A percentile compares a stretch with the other conserved stretches of the same genome.
Conservation (phyloP, 2,329 filamentous ascomycete genomes). For the Xylariaceae sp. region DNA sequence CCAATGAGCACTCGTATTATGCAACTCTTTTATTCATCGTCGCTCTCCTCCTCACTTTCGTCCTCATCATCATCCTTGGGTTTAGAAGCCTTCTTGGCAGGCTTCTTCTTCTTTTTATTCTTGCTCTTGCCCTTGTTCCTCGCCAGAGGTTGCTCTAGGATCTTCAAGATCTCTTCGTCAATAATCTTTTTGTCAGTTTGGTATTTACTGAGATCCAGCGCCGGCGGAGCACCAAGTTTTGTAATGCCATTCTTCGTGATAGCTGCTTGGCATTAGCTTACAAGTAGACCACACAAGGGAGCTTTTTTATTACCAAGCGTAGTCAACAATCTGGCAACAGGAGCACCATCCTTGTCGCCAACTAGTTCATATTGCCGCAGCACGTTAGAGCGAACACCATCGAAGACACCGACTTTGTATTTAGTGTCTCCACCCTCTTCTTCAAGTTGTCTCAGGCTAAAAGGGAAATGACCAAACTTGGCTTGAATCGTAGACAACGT, state of each 20-base stretch:
- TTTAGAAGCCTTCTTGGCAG: conserved; percentile 58
- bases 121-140: conserved; percentile 92
- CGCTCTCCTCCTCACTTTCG: conserved; percentile 31
- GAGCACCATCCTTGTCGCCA: conserved; percentile 86
- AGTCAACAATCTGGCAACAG: conserved; percentile 85
- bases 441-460: conserved; percentile 94
- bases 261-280: conserved; percentile 58
- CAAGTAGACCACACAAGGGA: not conserved
- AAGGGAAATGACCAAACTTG: conserved; percentile 97
- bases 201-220: conserved; percentile 79
- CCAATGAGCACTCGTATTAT: conserved; percentile 3
- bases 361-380: conserved; percentile 96
- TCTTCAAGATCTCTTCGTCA: conserved; percentile 93
- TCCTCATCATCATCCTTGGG: conserved; percentile 30
- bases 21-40: conserved; percentile 34
- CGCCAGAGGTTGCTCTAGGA: conserved; percentile 84
- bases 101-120: conserved; percentile 86
- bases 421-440: conserved; percentile 82
- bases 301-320: conserved; percentile 73
- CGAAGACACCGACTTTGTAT: conserved; percentile 87
- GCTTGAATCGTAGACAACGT: conserved; percentile 93
- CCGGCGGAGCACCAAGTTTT: conserved; percentile 77
- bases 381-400: conserved; percentile 92
- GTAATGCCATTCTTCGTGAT: conserved; percentile 98
- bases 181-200: conserved; percentile 98